Evolutionary conservation across 2,329 filamentous ascomycete species (phyloP).

Genomic region (Hortaea sp.): DNA sequence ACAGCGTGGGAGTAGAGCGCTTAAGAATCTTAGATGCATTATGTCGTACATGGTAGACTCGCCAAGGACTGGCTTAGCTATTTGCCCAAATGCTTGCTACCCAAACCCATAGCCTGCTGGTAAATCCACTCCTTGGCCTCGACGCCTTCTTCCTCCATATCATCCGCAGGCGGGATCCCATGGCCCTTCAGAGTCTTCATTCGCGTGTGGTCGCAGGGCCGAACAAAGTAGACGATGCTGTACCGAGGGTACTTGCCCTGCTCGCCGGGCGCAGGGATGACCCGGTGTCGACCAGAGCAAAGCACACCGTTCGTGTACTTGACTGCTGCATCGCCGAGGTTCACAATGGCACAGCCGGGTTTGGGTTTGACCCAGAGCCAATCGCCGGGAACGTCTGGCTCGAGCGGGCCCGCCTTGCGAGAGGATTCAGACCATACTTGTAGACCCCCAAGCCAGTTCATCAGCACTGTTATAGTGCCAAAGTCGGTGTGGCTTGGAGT

Average conservation of each 20-base stretch:
- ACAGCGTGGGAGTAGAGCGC: not conserved
- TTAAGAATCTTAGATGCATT: not conserved
- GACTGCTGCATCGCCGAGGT: conserved; percentile 39
- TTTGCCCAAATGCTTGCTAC: conserved; percentile 5
- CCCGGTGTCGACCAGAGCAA: conserved; percentile 38
- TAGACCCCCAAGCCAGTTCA: conserved; percentile 47
- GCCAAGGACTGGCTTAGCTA: not conserved
- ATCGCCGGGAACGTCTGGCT: conserved; percentile 19
- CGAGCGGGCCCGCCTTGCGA: conserved; percentile 21
- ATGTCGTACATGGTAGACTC: not conserved
- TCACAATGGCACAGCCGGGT: conserved; percentile 37
- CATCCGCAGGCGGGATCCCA: conserved; percentile 18
- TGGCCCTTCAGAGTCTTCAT: conserved; percentile 29
- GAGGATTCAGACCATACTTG: conserved; percentile 35
- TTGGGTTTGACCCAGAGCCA: conserved; percentile 48
- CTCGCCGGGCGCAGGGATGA: conserved; percentile 39
- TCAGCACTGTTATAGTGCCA: conserved; percentile 44
- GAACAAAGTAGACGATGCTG: conserved; percentile 46
- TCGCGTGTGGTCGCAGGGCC: conserved; percentile 40
- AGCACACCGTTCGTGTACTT: conserved; percentile 36
- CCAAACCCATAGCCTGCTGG: conserved; percentile 28
- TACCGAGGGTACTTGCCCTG: conserved; percentile 39
- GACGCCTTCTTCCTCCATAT: conserved; percentile 26
- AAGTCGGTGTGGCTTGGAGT: conserved; percentile 44
- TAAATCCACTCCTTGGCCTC: conserved; percentile 34